Conservation (phyloP, 495 filamentous ascomycete genomes). For the Daldinia loculata region DNA sequence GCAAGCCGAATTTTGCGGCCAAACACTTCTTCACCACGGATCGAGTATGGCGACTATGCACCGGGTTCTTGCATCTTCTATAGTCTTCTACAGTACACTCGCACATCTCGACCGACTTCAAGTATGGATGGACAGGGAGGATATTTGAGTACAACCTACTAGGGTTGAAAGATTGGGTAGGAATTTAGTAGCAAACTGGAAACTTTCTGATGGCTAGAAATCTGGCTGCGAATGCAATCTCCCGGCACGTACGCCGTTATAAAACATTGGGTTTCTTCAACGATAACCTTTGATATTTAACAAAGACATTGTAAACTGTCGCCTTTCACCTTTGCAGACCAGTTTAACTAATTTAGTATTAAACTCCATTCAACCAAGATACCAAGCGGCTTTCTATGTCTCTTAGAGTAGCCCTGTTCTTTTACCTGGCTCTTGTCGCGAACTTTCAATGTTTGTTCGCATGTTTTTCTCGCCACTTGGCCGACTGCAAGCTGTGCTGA, state of each 20-base stretch:
- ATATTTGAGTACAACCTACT: not conserved
- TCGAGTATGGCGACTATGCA: not conserved
- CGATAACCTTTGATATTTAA: too few relatives aligned
- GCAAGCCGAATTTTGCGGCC: constrained; percentile 1
- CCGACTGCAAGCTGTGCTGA: too few relatives aligned
- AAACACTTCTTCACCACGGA: constrained; percentile 1
- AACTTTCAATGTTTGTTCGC: too few relatives aligned
- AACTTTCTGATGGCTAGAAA: not conserved
- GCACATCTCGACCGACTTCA: constrained; percentile 14
- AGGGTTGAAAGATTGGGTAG: not conserved
- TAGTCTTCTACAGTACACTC: constrained; percentile 12
- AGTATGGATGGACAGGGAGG: not conserved
- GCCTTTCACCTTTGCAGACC: not conserved
- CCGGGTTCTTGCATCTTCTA: constrained; percentile 10
- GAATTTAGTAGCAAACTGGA: not conserved
- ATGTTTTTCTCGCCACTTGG: too few relatives aligned
- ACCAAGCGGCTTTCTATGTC: not conserved
- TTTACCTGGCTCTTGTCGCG: too few relatives aligned
- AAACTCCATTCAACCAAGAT: not conserved
- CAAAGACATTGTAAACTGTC: not conserved
- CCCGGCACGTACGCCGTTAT: not conserved
- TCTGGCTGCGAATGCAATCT: not conserved
- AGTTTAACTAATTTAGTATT: not conserved
- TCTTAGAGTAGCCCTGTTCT: too few relatives aligned
- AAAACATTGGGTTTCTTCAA: not conserved